Conservation (phyloP, 2,329 filamentous ascomycete species). For the Thermothelomyces thermophilus region DNA sequence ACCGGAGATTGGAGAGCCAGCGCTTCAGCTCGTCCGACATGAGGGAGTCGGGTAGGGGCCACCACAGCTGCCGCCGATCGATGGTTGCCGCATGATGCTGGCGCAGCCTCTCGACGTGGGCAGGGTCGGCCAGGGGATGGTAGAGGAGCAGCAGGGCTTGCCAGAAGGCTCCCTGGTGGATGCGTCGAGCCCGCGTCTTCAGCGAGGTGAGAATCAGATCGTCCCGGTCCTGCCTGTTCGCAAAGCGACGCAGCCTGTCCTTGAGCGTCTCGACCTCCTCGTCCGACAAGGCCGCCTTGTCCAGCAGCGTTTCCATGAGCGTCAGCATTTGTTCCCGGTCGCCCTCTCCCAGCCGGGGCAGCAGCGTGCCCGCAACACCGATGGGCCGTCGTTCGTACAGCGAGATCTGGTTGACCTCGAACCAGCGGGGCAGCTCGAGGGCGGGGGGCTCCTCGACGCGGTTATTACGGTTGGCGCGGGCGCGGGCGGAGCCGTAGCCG, state of each 20-base stretch:
- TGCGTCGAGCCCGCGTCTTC: neutral
- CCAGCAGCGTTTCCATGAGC: conserved; percentile 7
- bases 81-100: conserved; percentile 6
- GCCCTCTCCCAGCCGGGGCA: conserved; percentile 11
- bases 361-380: conserved; percentile 6
- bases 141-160: conserved; percentile 15
- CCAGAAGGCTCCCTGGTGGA: conserved; percentile 16
- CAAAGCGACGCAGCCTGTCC: conserved; percentile 1
- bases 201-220: neutral
- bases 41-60: conserved; percentile 4
- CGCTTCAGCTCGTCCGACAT: conserved; percentile 14
- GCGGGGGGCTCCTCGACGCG: conserved; percentile 19
- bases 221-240: neutral
- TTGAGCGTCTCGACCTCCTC: conserved; percentile 10
- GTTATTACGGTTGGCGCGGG: conserved; percentile 17
- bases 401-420: conserved; percentile 17
- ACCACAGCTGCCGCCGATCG: conserved; percentile 12
- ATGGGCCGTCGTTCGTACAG: conserved; percentile 21
- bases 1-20: conserved; percentile 18
- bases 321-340: conserved; percentile 13
- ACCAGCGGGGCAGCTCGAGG: conserved; percentile 18
- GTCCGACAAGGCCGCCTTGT: conserved; percentile 7
- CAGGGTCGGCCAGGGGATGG: conserved; percentile 1
- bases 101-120: conserved; percentile 16
- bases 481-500: conserved; percentile 21